Evolutionary conservation across 148 eudicot species (phyloP), one percentile per base, ranked within the genome.

Genomic region (Rhododendron simsii): DNA sequence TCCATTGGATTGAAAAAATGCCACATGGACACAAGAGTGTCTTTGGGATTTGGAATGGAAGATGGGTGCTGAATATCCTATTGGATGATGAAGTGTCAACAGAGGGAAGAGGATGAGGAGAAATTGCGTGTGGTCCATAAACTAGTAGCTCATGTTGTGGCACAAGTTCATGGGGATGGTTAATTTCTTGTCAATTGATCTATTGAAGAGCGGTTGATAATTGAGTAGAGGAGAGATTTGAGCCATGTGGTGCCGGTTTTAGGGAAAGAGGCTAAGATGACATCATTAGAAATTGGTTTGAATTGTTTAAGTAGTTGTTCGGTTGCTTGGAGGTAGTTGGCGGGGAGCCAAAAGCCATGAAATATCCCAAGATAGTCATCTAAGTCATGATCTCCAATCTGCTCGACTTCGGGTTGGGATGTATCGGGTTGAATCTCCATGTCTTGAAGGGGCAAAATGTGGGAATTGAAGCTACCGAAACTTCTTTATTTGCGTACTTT

Each of bases 301-400:
- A 65, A 65, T 0, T 65, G 73, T 23, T 87, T n/a, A 45, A 89
- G 78, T 23, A 81, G 53, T 80, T 57, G n/a, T 55, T 55, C n/a
- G 45, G 81, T 83, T 84, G 88, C 73, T 78, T 71, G 11, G 23
- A 89, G 86, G n/a, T n/a, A n/a, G n/a, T n/a, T n/a, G n/a, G n/a
- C n/a, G n/a, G n/a, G 11, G 23, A 89, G 86, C 88, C 89, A 85
- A 73, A 85, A 89, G 71, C 88, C 88, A 23, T 81, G 28, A 26
- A 84, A 33, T 37, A 86, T 39, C 73, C 50, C 50, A 4, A 63
- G 11, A 63, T 9, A 0, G 50, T 47, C 2, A 9, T 2, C 11
- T 47, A 2, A 23, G 69, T 63, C 69, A 63, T n/a, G n/a, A n/a
- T 63, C 28, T 63, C 1, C 69, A 20, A 63, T 15, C n/a, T 20